Conservation (phyloP, 345 rosid species). For the Carallia brachiata region DNA sequence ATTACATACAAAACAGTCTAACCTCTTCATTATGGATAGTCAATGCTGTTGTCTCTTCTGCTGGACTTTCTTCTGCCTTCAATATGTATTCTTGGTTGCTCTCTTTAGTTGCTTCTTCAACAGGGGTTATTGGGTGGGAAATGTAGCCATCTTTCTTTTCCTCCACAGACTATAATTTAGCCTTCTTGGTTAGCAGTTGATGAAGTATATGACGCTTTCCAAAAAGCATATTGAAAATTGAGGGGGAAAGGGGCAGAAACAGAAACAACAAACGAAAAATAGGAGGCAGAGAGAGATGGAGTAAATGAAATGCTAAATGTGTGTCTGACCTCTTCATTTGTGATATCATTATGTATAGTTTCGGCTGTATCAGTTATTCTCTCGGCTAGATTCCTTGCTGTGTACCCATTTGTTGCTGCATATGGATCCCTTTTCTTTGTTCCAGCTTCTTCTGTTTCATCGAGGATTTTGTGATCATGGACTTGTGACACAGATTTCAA, state of each 20-base stretch:
- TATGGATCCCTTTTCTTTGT: neutral
- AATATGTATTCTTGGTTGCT: conserved; percentile 24
- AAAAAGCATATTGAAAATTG: no score
- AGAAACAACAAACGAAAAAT: neutral
- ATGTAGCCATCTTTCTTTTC: conserved; percentile 27
- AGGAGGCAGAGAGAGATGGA: neutral
- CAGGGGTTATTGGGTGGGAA: conserved; percentile 10
- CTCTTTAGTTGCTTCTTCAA: conserved; percentile 27
- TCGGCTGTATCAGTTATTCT: conserved; percentile 24
- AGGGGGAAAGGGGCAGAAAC: neutral
- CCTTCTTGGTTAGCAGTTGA: conserved; percentile 6
- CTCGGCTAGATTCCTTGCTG: conserved; percentile 15
- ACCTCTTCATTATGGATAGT: conserved; percentile 38
- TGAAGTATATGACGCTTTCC: neutral
- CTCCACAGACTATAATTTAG: conserved; percentile 27
- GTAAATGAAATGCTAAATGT: conserved; percentile 6
- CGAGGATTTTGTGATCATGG: neutral
- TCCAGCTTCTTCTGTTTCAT: neutral
- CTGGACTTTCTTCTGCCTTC: conserved; percentile 19
- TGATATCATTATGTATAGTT: conserved; percentile 27
- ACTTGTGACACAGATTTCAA: no score
- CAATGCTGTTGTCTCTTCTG: neutral
- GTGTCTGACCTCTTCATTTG: conserved; percentile 29
- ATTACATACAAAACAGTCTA: conserved; percentile 5
- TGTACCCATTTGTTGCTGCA: neutral